Conservation (phyloP, 306 rosid species). For the Inga laurina region DNA sequence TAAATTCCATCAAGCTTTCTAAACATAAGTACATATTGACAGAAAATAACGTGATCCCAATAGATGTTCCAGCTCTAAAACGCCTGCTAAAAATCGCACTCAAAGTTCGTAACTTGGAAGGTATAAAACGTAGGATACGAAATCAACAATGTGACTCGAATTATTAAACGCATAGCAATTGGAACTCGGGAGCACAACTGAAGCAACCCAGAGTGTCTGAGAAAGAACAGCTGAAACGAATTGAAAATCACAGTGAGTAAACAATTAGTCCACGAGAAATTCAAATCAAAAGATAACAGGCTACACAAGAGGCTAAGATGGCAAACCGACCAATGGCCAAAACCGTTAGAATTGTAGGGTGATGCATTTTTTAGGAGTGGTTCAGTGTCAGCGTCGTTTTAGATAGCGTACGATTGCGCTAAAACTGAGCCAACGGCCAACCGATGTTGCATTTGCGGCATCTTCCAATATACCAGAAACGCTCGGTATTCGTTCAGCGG, state of each 20-base stretch:
- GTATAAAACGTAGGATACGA: conserved; percentile 62
- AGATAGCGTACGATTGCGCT: conserved; percentile 26
- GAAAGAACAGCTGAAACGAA: conserved; percentile 55
- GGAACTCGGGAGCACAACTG: conserved; percentile 65
- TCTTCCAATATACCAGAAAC: neutral
- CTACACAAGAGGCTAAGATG: neutral
- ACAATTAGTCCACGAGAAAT: neutral
- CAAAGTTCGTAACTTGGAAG: conserved; percentile 19
- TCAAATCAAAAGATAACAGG: neutral
- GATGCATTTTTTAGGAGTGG: conserved; percentile 32
- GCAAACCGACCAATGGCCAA: conserved; percentile 37
- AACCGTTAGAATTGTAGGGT: conserved; percentile 15
- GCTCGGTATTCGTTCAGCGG: neutral
- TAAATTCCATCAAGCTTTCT: neutral
- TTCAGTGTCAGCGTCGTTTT: conserved; percentile 15
- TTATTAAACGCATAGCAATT: conserved; percentile 79
- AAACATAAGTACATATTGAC: neutral
- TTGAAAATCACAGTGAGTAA: neutral
- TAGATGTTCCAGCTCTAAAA: neutral
- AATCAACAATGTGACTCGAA: conserved; percentile 86
- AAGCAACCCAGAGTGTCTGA: conserved; percentile 42
- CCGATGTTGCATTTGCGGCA: neutral
- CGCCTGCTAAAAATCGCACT: neutral
- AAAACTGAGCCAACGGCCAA: neutral
- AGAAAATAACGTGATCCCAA: neutral